phyloP scores from a whole-genome alignment of 768 basidiomycete species.

The Multifurca ochricompacta region DNA sequence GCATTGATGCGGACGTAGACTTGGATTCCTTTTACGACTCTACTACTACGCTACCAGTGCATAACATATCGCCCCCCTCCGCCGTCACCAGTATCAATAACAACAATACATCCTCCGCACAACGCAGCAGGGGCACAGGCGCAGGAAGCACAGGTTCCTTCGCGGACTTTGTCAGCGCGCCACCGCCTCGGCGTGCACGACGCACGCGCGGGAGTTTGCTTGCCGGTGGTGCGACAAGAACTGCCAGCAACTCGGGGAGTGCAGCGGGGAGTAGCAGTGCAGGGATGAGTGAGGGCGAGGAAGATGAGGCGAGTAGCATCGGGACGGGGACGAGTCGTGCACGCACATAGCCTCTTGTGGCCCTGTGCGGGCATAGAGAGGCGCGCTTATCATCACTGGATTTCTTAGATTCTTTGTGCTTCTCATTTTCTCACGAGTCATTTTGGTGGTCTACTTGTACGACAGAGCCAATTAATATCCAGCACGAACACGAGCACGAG shows the following conservation, averaged over 20 bases:
- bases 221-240: conserved; percentile 16
- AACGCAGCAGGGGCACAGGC: conserved; percentile 30
- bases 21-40: conserved; percentile 37
- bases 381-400: not conserved
- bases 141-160: conserved; percentile 36
- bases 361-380: not conserved
- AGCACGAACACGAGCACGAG: not conserved
- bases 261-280: conserved; percentile 27
- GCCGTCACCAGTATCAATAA: not conserved
- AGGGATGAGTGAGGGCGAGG: conserved; percentile 35
- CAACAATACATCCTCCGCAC: conserved; percentile 1
- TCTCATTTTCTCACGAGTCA: not conserved
- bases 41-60: conserved; percentile 42
- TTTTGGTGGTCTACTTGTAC: conserved; percentile 9
- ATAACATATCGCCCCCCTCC: conserved; percentile 30
- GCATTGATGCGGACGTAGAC: conserved; percentile 55
- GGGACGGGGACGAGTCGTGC: conserved; percentile 7
- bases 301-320: conserved; percentile 23
- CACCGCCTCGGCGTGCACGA: conserved; percentile 27
- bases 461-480: conserved; percentile 1
- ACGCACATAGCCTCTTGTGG: not conserved
- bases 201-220: conserved; percentile 21
- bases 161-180: conserved; percentile 57
- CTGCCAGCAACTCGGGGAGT: conserved; percentile 19
- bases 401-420: conserved; percentile 5